phyloP scores from a whole-genome alignment of 208 protist species.

The Acanthamoeba sp. region DNA sequence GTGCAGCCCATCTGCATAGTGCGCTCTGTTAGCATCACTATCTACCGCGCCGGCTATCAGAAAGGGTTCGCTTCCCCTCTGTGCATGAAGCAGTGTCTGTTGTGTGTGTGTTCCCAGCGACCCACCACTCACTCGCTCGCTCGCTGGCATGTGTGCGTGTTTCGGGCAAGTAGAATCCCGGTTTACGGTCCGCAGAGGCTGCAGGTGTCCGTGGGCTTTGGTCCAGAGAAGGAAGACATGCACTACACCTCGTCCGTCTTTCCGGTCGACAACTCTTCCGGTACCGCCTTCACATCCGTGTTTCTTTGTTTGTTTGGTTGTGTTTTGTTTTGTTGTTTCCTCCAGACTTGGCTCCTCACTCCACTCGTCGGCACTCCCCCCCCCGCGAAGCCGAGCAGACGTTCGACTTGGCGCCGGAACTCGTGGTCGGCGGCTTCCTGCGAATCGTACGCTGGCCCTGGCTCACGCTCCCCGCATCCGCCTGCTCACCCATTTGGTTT shows the following conservation, averaged over 20 bases:
- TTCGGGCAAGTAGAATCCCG: background rate
- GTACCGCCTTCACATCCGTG: background rate
- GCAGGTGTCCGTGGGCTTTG: slow-evolving; percentile 39
- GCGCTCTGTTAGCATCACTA: background rate
- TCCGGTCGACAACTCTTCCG: background rate
- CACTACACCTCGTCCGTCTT: slow-evolving; percentile 6
- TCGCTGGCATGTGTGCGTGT: too few relatives aligned
- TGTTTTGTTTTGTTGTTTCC: background rate
- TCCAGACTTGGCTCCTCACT: too few relatives aligned
- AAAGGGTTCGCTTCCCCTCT: slow-evolving; percentile 26
- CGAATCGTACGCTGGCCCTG: background rate
- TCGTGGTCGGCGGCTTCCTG: background rate
- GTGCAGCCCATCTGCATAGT: slow-evolving; percentile 57
- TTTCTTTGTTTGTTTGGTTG: background rate
- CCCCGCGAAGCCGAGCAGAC: background rate
- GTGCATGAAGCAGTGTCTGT: background rate
- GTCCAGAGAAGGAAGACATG: slow-evolving; percentile 36
- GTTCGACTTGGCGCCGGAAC: background rate
- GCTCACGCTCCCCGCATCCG: too few relatives aligned
- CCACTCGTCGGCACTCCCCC: background rate
- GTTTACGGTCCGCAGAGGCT: slow-evolving; percentile 15
- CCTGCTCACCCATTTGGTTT: too few relatives aligned
- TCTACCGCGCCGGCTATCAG: slow-evolving; percentile 57
- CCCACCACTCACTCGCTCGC: too few relatives aligned
- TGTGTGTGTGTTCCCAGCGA: background rate